Evolutionary conservation across 176 grass and related monocot species (phyloP).

Genomic region (Rhynchospora tenuis): DNA sequence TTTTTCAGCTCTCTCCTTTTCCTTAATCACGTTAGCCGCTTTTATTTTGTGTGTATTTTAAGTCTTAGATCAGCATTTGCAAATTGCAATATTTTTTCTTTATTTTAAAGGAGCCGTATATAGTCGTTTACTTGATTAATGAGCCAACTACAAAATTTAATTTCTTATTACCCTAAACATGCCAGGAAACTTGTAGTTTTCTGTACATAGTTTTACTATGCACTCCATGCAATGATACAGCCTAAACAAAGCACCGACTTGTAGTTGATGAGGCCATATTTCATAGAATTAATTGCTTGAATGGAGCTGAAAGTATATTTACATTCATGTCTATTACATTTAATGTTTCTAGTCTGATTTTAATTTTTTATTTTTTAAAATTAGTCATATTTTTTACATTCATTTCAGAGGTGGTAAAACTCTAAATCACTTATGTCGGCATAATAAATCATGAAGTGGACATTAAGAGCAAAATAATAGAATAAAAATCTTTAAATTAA

Average conservation of each 20-base stretch:
- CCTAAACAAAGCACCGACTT: no score
- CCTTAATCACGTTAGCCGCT: not conserved
- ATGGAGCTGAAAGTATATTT: not conserved
- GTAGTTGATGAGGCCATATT: no score
- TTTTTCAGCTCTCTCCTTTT: not conserved
- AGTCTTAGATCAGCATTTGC: not conserved
- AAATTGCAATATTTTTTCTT: not conserved
- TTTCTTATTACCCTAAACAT: not conserved
- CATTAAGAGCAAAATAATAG: no score
- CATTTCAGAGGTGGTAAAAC: no score
- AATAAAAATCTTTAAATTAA: no score
- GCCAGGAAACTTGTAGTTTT: not conserved
- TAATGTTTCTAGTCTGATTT: not conserved
- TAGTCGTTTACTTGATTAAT: not conserved
- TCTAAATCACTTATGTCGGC: no score
- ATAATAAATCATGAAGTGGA: no score
- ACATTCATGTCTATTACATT: not conserved
- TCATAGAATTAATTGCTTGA: not conserved
- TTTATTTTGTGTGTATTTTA: not conserved
- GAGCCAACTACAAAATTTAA: not conserved
- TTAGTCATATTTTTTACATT: not conserved
- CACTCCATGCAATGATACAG: no score
- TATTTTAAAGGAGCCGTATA: not conserved
- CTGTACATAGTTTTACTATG: no score
- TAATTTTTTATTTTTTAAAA: not conserved